Evolutionary conservation across 2,329 filamentous ascomycete species (phyloP).

Genomic region (Alternaria solani): DNA sequence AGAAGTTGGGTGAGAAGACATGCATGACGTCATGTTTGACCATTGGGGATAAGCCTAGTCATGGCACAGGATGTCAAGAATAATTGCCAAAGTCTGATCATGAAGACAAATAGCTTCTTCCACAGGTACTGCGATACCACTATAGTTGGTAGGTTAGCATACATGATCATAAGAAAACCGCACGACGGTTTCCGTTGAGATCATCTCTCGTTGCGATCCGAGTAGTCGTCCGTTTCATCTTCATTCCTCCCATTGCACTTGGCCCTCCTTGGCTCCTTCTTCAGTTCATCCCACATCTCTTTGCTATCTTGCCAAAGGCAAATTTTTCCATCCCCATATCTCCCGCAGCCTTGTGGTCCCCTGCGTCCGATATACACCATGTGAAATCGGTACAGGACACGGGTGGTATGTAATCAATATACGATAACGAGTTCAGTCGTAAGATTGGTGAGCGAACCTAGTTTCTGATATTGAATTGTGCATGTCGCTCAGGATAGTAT

Average conservation of each 20-base stretch:
- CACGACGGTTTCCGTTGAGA: no score
- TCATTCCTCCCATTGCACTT: neutral
- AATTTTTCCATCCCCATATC: slow-evolving; percentile 17
- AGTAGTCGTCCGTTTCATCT: no score
- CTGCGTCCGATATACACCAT: slow-evolving; percentile 12
- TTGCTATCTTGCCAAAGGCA: slow-evolving; percentile 10
- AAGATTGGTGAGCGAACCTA: slow-evolving; percentile 7
- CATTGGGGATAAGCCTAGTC: neutral
- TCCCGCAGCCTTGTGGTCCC: slow-evolving; percentile 15
- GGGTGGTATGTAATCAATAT: slow-evolving; percentile 17
- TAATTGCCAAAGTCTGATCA: no score
- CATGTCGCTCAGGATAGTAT: neutral
- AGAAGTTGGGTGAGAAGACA: neutral
- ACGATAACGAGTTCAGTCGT: slow-evolving; percentile 10
- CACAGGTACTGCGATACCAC: neutral
- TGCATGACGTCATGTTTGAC: neutral
- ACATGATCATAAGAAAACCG: neutral
- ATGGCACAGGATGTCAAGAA: no score
- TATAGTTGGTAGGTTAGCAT: neutral
- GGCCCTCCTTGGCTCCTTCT: neutral
- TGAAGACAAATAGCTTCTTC: no score
- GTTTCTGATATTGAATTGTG: neutral
- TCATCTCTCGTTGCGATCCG: neutral
- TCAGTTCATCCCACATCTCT: slow-evolving; percentile 13
- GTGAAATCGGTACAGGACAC: slow-evolving; percentile 21